These are phyloP conservation scores for Zygotorulaspora mrakii DNA, from an alignment of 1,139 yeast genomes.

Conservation along the genomic window DNA sequence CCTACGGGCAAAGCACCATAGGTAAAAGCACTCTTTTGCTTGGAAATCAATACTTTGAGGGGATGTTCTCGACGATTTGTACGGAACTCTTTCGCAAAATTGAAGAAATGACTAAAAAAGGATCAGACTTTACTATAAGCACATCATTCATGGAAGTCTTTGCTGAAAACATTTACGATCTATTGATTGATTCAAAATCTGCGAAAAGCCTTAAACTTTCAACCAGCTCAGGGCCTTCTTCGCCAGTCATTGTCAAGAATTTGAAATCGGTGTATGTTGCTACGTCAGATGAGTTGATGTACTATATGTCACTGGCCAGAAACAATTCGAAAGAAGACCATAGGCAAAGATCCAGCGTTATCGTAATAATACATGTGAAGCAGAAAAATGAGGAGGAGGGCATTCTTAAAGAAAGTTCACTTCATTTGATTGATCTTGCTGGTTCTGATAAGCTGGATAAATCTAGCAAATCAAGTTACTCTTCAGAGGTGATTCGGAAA, in stretches of 20 bases:
- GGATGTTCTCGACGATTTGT: slow-evolving; percentile 67
- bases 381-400: slow-evolving; percentile 51
- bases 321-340: slow-evolving; percentile 41
- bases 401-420: slow-evolving; percentile 24
- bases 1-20: slow-evolving; percentile 88
- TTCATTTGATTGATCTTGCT: slow-evolving; percentile 81
- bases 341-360: slow-evolving; percentile 80
- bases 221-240: slow-evolving; percentile 19
- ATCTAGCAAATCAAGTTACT: slow-evolving; percentile 73
- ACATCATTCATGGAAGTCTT: slow-evolving; percentile 13
- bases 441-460: slow-evolving; percentile 86
- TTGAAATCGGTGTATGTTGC: slow-evolving; percentile 16
- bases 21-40: slow-evolving; percentile 88
- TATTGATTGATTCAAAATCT: slow-evolving; percentile 7
- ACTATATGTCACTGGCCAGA: slow-evolving; percentile 43
- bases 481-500: slow-evolving; percentile 79
- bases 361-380: slow-evolving; percentile 61
- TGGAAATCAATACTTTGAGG: slow-evolving; percentile 52
- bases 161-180: slow-evolving; percentile 16
- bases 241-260: slow-evolving; percentile 12
- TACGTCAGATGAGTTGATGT: slow-evolving; percentile 49
- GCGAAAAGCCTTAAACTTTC: slow-evolving; percentile 17
- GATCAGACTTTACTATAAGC: slow-evolving; percentile 7
- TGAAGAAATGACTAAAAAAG: slow-evolving; percentile 21
- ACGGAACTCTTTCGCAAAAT: slow-evolving; percentile 61